phyloP scores from a whole-genome alignment of 2,329 filamentous ascomycete genomes.

The Xylariomycetidae sp. region DNA sequence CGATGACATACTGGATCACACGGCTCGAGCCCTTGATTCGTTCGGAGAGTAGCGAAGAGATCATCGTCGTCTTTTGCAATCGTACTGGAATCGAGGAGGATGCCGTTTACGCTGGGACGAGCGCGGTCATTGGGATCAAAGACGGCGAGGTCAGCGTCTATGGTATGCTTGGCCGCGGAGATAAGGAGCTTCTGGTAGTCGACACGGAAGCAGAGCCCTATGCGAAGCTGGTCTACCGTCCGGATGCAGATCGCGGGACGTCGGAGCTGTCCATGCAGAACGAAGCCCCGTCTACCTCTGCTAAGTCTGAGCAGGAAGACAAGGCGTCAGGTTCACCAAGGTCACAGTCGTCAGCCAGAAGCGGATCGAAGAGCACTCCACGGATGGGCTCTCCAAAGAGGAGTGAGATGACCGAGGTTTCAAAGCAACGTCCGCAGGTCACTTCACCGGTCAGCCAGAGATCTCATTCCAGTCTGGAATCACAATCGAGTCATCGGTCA shows the following conservation, averaged over 20 bases:
- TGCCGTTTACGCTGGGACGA: conserved; percentile 67
- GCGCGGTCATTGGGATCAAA: conserved; percentile 61
- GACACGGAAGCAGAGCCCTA: conserved; percentile 47
- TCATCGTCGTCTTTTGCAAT: conserved; percentile 67
- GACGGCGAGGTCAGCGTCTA: conserved; percentile 62
- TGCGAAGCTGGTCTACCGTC: conserved; percentile 38
- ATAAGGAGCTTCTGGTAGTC: conserved; percentile 62
- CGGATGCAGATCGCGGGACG: conserved; percentile 15
- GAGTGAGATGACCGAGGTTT: too few relatives aligned
- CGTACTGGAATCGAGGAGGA: conserved; percentile 61
- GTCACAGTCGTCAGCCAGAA: background rate
- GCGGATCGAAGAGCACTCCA: background rate
- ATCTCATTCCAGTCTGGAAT: too few relatives aligned
- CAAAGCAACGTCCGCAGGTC: background rate
- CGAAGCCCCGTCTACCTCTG: background rate
- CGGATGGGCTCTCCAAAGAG: too few relatives aligned
- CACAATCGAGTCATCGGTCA: conserved; percentile 1
- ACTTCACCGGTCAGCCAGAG: conserved; percentile 2
- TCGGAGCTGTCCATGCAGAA: conserved; percentile 3
- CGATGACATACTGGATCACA: conserved; percentile 68
- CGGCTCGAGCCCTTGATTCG: conserved; percentile 61
- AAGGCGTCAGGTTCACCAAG: background rate
- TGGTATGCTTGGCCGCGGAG: conserved; percentile 63
- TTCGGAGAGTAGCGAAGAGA: conserved; percentile 45
- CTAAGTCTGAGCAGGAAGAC: background rate